phyloP scores from a whole-genome alignment of 192 early-diverging fungal species.

The Backusella liffmaniae region DNA sequence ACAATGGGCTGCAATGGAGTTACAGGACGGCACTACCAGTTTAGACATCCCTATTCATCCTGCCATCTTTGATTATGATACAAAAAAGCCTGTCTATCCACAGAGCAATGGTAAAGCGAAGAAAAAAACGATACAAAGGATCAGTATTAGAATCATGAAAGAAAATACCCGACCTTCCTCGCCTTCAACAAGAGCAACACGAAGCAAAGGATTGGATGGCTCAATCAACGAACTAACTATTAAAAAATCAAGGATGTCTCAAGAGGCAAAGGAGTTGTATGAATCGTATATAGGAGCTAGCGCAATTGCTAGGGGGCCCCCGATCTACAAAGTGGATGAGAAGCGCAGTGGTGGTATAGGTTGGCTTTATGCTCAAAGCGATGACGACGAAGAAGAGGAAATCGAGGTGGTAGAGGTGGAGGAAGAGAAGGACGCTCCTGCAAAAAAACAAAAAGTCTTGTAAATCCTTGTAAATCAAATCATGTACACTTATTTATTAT shows the following conservation, averaged over 20 bases:
- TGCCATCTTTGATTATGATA: conserved; percentile 48
- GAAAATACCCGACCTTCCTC: not conserved
- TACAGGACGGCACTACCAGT: not conserved
- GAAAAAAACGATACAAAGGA: too few species aligned
- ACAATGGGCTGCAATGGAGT: conserved; percentile 25
- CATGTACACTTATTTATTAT: too few species aligned
- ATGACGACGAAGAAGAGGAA: not conserved
- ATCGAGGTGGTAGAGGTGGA: too few species aligned
- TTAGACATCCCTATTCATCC: conserved; percentile 43
- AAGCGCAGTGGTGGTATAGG: not conserved
- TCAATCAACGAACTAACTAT: not conserved
- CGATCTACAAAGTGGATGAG: not conserved
- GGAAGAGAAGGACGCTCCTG: not conserved
- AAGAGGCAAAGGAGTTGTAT: not conserved
- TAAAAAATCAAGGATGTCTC: not conserved
- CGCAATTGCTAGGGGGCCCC: not conserved
- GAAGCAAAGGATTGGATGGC: not conserved
- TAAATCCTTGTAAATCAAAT: too few species aligned
- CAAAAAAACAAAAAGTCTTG: too few species aligned
- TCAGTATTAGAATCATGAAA: not conserved
- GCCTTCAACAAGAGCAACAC: not conserved
- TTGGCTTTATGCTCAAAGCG: not conserved
- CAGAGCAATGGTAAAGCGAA: not conserved
- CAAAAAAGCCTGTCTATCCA: not conserved
- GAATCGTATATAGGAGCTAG: not conserved